Evolutionary conservation across 2,329 filamentous ascomycete genomes (phyloP), one percentile per base, ranked within the genome.

Genomic region (Talaromyces sp.): DNA sequence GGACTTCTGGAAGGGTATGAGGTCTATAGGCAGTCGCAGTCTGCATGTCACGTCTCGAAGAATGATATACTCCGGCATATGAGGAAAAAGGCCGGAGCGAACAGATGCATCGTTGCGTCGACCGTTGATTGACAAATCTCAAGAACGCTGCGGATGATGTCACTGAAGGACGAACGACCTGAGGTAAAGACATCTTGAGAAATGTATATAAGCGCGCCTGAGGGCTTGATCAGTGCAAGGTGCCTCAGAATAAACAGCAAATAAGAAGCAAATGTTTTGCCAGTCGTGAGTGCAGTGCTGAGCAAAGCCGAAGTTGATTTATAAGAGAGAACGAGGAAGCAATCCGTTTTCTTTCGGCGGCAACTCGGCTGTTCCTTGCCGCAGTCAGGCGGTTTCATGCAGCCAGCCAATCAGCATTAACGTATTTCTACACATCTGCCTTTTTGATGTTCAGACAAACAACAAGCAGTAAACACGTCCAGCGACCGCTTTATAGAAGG

Each of bases 1-100:
- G 80, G 48, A 80, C 76, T 1, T 80, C 73, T 15, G 80, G 77
- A n/a, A 88, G 71, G 1, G 78, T 77, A 60, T 84, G 80, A 19
- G 85, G 84, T 58, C 81, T 82, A 65, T 86, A 85, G 50, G 83
- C 83, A 17, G 84, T 86, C 33, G 83, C 83, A 11, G 85, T 88
- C 69, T 86, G 84, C 69, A 89, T 80, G 61, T 82, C 81, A 53
- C 84, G 77, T 66, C 82, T 83, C 9, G 80, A 80, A n/a, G 80
- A 81, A 28, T 76, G 73, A 22, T 74, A 69, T 13, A 69, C 60
- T 22, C 70, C 70, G 54, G 72, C 73, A 21, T 72, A 69, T 6
- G 78, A 80, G 15, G 79, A 80, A 69, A 82, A 81, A 33, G 70
- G 69, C 51, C 80, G 76, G 53, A 75, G 63, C 11, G 70, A 66